Evolutionary conservation across 31 red algal genomes (phyloP).

Genomic region (Odonthalia washingtoniensis): DNA sequence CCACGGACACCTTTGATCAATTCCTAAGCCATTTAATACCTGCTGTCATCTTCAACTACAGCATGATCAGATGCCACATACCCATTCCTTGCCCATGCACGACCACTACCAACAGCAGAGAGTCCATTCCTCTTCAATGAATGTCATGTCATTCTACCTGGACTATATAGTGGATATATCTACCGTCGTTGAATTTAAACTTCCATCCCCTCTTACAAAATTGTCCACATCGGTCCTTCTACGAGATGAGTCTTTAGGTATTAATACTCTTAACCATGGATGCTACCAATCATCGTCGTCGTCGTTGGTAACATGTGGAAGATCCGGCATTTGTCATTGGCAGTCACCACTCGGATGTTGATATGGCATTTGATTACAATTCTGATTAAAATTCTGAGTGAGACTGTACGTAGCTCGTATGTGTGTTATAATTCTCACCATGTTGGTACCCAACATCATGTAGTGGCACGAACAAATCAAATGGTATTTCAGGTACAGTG

Average conservation of each 20-base stretch:
- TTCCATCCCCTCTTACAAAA: background rate
- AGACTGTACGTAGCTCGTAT: no score
- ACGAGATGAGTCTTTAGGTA: slow-evolving; percentile 2
- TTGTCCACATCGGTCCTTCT: background rate
- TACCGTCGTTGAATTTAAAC: background rate
- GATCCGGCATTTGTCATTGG: no score
- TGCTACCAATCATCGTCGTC: slow-evolving; percentile 42
- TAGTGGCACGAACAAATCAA: background rate
- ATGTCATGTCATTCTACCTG: no score
- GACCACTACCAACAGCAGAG: background rate
- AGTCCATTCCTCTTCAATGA: background rate
- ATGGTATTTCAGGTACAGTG: background rate
- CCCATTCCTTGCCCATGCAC: background rate
- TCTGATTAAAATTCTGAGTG: background rate
- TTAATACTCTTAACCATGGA: slow-evolving; percentile 19
- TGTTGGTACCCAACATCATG: background rate
- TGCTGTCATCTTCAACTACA: background rate
- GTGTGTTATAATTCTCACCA: background rate
- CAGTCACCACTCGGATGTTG: background rate
- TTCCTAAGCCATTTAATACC: background rate
- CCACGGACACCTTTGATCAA: background rate
- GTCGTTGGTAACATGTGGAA: no score
- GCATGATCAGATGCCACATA: background rate
- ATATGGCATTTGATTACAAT: background rate
- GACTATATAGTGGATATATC: no score